Base-by-base conservation (phyloP, 2,329 filamentous ascomycete species). In the Fusarium nodosum region DNA sequence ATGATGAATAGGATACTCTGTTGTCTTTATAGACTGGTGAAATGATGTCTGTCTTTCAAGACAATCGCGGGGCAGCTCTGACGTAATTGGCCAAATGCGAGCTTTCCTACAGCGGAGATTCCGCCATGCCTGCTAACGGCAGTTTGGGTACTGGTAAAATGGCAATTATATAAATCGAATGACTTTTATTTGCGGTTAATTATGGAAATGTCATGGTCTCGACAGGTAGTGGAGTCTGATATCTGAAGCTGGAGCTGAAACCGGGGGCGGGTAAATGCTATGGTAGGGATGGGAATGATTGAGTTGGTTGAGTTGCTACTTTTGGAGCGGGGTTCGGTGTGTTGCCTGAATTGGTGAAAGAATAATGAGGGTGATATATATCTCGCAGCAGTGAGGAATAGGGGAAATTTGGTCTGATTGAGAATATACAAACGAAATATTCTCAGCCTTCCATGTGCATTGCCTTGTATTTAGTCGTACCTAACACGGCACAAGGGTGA, bases 1-100 rank as follows among this genome's bases (percentile, higher is more conserved):
- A 38, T 13, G 22, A 47, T 10, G 39, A 28, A 24, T 28, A 28
- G 26, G 26, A 28, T 10, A 10, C 28, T 30, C 26, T 3, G 22
- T 10, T 39, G 24, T 60, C 51, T 64, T 60, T 65, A 65, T 65
- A 65, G 34, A 24, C 34, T 4, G 33, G 20, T 36, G 22, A 20
- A n/a, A 44, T 13, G 36, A 52, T 48, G 22, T 22, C 13, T 48
- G 22, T 22, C 13, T 7, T 31, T 44, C 22, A 39, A 48, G 6
- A 30, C 42, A 46, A 56, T 38, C 58, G 66, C 67, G 67, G 67
- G 67, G 67, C 52, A 64, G 22, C 26, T 42, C 59, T 71, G 68
- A 71, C 68, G 68, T 71, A 70, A 71, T 71, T 63, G 41, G 41
- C 12, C 22, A 9, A 52, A 47, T 33, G 11, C 2, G 18, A 44